phyloP scores from a whole-genome alignment of 768 basidiomycete species.

The Grammothele lineata region DNA sequence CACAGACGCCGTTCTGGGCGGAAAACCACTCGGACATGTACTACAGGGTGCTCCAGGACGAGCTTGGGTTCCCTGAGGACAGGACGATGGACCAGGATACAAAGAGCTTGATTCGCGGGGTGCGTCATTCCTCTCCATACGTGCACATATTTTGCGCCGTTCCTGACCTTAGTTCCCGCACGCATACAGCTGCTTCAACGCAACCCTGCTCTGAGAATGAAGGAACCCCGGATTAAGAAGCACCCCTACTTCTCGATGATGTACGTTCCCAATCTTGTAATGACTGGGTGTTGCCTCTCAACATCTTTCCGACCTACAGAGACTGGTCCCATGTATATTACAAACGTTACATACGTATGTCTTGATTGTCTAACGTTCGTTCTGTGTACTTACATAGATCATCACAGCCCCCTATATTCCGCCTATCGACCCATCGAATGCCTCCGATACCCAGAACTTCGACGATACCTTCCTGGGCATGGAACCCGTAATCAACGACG shows the following conservation, averaged over 20 bases:
- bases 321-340: slow-evolving; percentile 94
- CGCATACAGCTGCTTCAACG: slow-evolving; percentile 76
- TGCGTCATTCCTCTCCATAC: slow-evolving; percentile 36
- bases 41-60: slow-evolving; percentile 85
- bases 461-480: slow-evolving; percentile 96
- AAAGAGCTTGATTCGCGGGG: slow-evolving; percentile 91
- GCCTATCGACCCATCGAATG: slow-evolving; percentile 85
- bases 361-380: background rate
- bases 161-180: no score
- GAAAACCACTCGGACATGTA: slow-evolving; percentile 96
- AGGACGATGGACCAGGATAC: slow-evolving; percentile 92
- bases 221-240: slow-evolving; percentile 89
- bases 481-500: slow-evolving; percentile 87
- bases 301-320: slow-evolving; percentile 37
- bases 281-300: background rate
- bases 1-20: slow-evolving; percentile 87
- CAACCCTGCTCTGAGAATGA: slow-evolving; percentile 85
- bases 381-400: slow-evolving; percentile 10
- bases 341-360: slow-evolving; percentile 88
- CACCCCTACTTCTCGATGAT: slow-evolving; percentile 97
- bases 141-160: no score
- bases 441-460: slow-evolving; percentile 96
- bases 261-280: slow-evolving; percentile 36
- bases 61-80: slow-evolving; percentile 86
- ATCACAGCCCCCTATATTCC: slow-evolving; percentile 84